These are phyloP conservation scores for Papiliotrema laurentii DNA, from an alignment of 1,284 basidiomycete genomes.

Conservation along the genomic window DNA sequence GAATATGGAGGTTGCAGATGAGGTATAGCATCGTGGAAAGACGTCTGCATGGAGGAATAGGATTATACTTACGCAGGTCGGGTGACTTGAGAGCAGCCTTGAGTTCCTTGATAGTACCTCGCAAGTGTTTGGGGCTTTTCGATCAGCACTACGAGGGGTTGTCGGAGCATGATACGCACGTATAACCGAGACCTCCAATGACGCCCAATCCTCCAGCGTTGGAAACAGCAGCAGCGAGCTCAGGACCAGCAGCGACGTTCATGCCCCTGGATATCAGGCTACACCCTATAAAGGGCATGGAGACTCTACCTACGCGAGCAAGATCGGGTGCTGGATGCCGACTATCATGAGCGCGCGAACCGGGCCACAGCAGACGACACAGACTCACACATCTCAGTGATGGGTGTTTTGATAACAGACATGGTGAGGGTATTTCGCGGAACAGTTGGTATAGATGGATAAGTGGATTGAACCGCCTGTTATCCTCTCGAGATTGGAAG, in stretches of 20 bases:
- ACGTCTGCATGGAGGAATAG: too few species aligned
- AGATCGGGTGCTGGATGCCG: constrained; percentile 76
- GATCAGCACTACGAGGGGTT: not conserved
- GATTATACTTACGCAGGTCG: constrained; percentile 26
- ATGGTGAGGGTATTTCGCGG: constrained; percentile 17
- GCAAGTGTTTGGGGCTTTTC: constrained; percentile 44
- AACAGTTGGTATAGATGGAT: not conserved
- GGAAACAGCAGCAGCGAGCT: constrained; percentile 66
- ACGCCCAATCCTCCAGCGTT: constrained; percentile 84
- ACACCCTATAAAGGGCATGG: not conserved
- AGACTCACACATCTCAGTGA: constrained; percentile 65
- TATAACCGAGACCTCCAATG: constrained; percentile 78
- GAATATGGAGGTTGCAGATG: not conserved
- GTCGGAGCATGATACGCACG: constrained; percentile 50
- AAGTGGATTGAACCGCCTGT: too few species aligned
- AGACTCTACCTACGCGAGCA: constrained; percentile 58
- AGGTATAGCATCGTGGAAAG: too few species aligned
- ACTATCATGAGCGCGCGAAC: constrained; percentile 42
- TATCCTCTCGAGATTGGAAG: too few species aligned
- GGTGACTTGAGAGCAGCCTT: constrained; percentile 60
- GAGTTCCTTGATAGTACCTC: constrained; percentile 62
- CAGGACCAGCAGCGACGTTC: constrained; percentile 83
- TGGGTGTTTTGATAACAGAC: constrained; percentile 55
- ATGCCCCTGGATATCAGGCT: constrained; percentile 54
- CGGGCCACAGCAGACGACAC: not conserved